Conservation (phyloP, 1,139 yeast species). For the Saccharomyces hybrid region DNA sequence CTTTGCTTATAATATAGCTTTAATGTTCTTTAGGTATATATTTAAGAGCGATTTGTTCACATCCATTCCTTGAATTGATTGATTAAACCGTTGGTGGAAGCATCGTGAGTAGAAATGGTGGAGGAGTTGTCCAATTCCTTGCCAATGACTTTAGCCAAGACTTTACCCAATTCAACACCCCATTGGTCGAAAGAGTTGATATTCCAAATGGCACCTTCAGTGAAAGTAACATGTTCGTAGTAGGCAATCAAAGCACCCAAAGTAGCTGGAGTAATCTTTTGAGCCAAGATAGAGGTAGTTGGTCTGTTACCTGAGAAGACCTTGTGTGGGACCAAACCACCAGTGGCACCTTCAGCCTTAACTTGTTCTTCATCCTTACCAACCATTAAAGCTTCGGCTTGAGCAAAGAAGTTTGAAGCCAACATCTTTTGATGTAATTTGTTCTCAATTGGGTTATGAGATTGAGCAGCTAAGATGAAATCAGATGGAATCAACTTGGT, state of each 20-base stretch:
- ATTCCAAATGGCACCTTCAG: constrained; percentile 99
- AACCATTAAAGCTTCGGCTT: constrained; percentile 94
- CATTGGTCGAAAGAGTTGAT: constrained; percentile 98
- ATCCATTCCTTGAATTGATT: constrained; percentile 93
- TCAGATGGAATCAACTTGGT: constrained; percentile 95
- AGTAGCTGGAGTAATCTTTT: constrained; percentile 91
- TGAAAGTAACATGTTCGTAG: constrained; percentile 94
- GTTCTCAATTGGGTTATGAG: constrained; percentile 93
- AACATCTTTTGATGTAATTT: constrained; percentile 95
- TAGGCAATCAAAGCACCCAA: constrained; percentile 94
- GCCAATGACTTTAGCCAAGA: constrained; percentile 91
- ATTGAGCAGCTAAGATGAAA: constrained; percentile 92
- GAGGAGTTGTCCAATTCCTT: constrained; percentile 64
- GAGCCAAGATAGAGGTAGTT: constrained; percentile 92
- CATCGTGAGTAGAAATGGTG: constrained; percentile 65
- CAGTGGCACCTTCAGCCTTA: constrained; percentile 81
- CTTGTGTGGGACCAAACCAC: constrained; percentile 87
- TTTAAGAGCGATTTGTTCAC: constrained; percentile 16
- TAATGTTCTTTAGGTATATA: constrained; percentile 1
- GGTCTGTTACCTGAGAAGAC: constrained; percentile 97
- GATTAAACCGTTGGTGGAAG: constrained; percentile 84
- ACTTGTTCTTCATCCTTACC: constrained; percentile 87
- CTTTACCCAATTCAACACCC: constrained; percentile 99
- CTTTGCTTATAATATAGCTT: not conserved
- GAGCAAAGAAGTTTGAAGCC: constrained; percentile 97